phyloP scores from a whole-genome alignment of 495 filamentous ascomycete genomes.

The Neurospora discreta region DNA sequence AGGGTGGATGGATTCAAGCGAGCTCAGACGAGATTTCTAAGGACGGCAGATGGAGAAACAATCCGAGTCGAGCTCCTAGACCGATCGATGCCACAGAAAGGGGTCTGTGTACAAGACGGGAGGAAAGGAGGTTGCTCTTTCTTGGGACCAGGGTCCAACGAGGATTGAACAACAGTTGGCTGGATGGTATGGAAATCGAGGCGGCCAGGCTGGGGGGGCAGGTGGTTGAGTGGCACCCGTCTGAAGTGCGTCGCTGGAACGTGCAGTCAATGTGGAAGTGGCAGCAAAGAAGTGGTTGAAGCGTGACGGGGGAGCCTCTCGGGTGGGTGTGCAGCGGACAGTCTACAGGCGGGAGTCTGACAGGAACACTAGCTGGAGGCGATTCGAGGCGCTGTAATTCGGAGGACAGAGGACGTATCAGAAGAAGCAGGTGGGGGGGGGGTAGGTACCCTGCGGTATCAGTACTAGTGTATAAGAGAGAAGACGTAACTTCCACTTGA shows the following conservation, averaged over 20 bases:
- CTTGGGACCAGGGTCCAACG: constrained; percentile 6
- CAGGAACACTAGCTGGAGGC: not conserved
- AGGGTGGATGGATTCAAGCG: not conserved
- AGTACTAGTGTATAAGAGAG: not conserved
- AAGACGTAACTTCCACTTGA: not conserved
- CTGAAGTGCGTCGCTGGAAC: not conserved
- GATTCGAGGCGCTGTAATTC: not conserved
- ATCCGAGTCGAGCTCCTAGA: not conserved
- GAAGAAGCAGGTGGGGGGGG: not conserved
- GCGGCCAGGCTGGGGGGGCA: not conserved
- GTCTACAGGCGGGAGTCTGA: not conserved
- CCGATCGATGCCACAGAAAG: not conserved
- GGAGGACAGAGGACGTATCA: not conserved
- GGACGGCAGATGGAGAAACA: not conserved
- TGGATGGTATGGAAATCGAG: not conserved
- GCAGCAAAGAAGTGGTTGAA: not conserved
- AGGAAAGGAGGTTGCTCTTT: constrained; percentile 11
- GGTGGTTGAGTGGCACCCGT: constrained; percentile 1
- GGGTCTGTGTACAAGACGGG: not conserved
- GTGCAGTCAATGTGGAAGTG: not conserved
- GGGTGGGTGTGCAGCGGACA: too few species aligned
- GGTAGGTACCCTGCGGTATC: not conserved
- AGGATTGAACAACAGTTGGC: constrained; percentile 3
- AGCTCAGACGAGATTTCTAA: not conserved
- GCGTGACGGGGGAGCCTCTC: not conserved